phyloP scores from a whole-genome alignment of 495 filamentous ascomycete genomes.

The Aspergillus indologenus region DNA sequence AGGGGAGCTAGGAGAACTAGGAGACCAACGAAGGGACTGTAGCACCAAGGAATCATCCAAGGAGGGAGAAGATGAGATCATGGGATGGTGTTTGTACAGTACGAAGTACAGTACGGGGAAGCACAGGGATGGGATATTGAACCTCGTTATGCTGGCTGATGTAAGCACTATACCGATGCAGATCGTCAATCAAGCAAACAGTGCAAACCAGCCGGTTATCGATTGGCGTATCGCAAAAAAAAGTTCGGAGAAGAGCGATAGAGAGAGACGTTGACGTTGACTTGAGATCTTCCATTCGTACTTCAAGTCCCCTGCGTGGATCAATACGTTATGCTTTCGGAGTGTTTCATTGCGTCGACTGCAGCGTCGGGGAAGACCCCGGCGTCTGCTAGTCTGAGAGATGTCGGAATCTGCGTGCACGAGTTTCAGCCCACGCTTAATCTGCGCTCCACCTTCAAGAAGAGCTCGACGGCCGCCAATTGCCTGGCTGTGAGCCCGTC shows the following conservation, averaged over 20 bases:
- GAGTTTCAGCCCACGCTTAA: conserved; percentile 71
- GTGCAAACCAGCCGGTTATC: conserved; percentile 41
- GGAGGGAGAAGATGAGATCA: background rate
- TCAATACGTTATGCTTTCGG: conserved; percentile 65
- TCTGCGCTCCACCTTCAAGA: conserved; percentile 80
- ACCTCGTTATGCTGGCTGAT: too few species aligned
- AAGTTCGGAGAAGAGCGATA: conserved; percentile 24
- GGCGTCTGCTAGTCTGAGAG: conserved; percentile 64
- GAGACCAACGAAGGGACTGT: background rate
- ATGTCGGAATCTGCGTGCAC: conserved; percentile 80
- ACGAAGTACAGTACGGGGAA: background rate
- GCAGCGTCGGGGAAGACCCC: conserved; percentile 60
- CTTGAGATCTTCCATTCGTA: conserved; percentile 7
- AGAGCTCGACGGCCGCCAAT: conserved; percentile 75
- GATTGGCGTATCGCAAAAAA: conserved; percentile 22
- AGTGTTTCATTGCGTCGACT: conserved; percentile 76
- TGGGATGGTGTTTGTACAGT: background rate
- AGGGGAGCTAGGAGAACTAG: conserved; percentile 12
- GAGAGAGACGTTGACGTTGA: conserved; percentile 8
- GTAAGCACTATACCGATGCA: too few species aligned
- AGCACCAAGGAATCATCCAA: background rate
- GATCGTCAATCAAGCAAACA: conserved; percentile 42
- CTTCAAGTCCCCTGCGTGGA: conserved; percentile 17
- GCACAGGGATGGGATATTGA: background rate
- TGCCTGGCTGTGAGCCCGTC: conserved; percentile 76